phyloP scores from a whole-genome alignment of 1,284 basidiomycete genomes.

The Cryptococcus maquisensis region DNA sequence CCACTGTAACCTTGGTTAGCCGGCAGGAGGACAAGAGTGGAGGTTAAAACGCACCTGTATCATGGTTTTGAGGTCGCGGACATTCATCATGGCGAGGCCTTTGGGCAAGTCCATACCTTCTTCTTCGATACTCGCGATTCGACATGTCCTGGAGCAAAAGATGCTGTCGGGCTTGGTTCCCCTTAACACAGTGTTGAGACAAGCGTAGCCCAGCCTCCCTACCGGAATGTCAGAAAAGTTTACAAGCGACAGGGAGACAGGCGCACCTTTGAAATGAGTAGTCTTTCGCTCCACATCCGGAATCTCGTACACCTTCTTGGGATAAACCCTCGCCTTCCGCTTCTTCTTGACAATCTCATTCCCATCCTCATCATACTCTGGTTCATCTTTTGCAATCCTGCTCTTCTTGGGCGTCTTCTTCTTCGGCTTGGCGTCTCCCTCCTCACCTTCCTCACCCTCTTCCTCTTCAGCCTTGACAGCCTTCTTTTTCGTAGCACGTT shows the following conservation, averaged over 20 bases:
- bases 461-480: conserved; percentile 6
- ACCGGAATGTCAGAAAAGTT: conserved; percentile 6
- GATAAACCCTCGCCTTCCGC: conserved; percentile 46
- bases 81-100: conserved; percentile 70
- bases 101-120: conserved; percentile 76
- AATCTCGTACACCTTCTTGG: conserved; percentile 59
- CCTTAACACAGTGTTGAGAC: conserved; percentile 26
- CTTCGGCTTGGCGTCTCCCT: conserved; percentile 41
- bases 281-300: conserved; percentile 52
- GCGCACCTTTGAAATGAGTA: conserved; percentile 62
- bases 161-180: conserved; percentile 18
- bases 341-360: conserved; percentile 46
- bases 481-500: conserved; percentile 7
- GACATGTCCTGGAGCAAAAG: conserved; percentile 58
- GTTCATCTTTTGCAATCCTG: conserved; percentile 31
- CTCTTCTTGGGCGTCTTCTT: conserved; percentile 32
- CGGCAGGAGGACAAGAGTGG: background rate
- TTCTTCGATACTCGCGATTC: conserved; percentile 72
- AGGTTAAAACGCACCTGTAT: conserved; percentile 53
- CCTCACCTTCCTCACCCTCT: conserved; percentile 29
- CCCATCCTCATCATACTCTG: conserved; percentile 33
- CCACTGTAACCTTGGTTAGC: conserved; percentile 54
- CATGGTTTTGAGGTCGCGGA: conserved; percentile 63
- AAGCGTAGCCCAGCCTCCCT: conserved; percentile 48
- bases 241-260: background rate